Evolutionary conservation across 768 basidiomycete species (phyloP).

Genomic region (Leccinum arenicola): DNA sequence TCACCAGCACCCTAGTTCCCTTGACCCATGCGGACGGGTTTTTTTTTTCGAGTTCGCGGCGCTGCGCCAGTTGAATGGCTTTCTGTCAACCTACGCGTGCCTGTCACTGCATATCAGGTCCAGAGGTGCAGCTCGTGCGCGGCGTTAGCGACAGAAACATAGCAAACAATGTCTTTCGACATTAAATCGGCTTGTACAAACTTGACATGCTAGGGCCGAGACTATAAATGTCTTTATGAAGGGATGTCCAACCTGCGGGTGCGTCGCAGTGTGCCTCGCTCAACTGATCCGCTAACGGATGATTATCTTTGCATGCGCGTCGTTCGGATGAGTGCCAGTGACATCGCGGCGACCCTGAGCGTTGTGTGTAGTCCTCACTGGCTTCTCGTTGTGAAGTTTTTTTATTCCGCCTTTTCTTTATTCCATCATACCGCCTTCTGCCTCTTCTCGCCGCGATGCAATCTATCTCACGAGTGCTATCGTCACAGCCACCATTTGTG

Average conservation of each 20-base stretch:
- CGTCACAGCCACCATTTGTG: not conserved
- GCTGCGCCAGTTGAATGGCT: not conserved
- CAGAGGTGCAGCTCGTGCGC: not conserved
- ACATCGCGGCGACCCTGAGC: not conserved
- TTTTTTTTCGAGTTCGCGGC: not conserved
- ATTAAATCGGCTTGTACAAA: not conserved
- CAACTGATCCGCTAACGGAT: not conserved
- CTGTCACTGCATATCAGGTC: not conserved
- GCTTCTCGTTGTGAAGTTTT: not conserved
- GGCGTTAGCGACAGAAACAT: not conserved
- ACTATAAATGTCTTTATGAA: not conserved
- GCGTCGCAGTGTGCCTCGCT: not conserved
- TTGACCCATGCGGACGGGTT: slow-evolving; percentile 1
- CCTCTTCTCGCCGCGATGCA: not conserved
- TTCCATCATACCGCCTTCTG: not conserved
- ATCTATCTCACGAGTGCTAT: not conserved
- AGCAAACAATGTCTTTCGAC: not conserved
- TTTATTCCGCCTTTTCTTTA: not conserved
- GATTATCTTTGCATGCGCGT: not conserved
- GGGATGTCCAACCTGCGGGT: not conserved
- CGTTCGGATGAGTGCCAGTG: not conserved
- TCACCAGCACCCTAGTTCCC: not conserved
- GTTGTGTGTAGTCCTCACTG: not conserved
- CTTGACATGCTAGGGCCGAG: not conserved
- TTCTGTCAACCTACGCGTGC: not conserved